Evolutionary conservation across 164 flowering plant genomes (phyloP).

Genomic region (Aristolochia contorta): DNA sequence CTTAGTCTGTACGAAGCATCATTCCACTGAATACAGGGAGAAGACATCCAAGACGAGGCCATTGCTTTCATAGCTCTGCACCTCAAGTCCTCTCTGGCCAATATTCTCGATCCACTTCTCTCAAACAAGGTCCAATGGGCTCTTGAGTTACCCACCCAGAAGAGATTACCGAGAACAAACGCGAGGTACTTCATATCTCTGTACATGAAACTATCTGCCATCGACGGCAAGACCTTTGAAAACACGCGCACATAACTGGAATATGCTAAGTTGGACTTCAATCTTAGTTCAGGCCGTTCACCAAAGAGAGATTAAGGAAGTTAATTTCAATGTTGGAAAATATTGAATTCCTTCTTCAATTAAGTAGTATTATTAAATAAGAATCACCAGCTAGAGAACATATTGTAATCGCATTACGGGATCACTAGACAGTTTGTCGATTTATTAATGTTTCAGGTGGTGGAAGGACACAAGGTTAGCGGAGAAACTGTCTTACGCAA

Average conservation of each 20-base stretch:
- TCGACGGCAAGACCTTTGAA: background rate
- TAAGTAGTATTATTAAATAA: background rate
- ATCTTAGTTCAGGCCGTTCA: slow-evolving; percentile 5
- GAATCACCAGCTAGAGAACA: no score
- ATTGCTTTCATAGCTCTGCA: slow-evolving; percentile 6
- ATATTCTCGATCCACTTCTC: background rate
- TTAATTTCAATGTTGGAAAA: background rate
- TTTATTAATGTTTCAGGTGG: background rate
- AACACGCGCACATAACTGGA: background rate
- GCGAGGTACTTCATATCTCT: slow-evolving; percentile 10
- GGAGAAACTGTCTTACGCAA: no score
- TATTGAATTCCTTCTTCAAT: no score
- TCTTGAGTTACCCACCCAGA: slow-evolving; percentile 11
- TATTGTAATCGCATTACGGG: no score
- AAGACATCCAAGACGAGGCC: slow-evolving; percentile 19
- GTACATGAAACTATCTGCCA: background rate
- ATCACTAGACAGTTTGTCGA: no score
- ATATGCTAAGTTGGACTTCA: slow-evolving; percentile 20
- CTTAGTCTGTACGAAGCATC: slow-evolving; percentile 21
- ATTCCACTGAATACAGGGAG: slow-evolving; percentile 12
- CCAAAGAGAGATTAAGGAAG: slow-evolving; percentile 4
- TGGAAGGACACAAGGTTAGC: background rate
- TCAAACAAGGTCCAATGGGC: slow-evolving; percentile 5
- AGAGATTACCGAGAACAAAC: slow-evolving; percentile 11
- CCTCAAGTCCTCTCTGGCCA: slow-evolving; percentile 3